Percentiles rank a stretch among this genome's conserved stretches.
phyloP scores from a whole-genome alignment of 371 early-diverging fungal genomes.

The Mucor velutinosus region DNA sequence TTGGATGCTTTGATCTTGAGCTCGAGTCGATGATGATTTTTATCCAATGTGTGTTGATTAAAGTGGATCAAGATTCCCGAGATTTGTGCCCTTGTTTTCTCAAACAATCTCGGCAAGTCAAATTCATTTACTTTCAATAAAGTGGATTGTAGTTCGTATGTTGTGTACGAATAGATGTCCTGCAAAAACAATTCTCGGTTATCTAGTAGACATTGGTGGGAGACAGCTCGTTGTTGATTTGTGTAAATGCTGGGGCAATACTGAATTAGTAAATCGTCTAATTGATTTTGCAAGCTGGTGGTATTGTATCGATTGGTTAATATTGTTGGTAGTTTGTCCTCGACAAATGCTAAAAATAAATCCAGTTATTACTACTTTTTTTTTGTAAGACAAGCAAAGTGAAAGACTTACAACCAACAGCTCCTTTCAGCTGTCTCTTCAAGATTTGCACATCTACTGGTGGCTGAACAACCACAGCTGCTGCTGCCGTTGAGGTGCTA shows the following conservation, averaged over 20 bases:
- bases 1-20: conserved; percentile 8
- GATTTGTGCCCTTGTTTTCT: conserved; percentile 34
- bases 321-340: conserved; percentile 24
- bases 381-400: background rate
- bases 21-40: conserved; percentile 15
- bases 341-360: conserved; percentile 26
- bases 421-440: conserved; percentile 26
- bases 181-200: conserved; percentile 6
- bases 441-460: conserved; percentile 28
- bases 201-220: conserved; percentile 14
- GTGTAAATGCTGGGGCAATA: conserved; percentile 8
- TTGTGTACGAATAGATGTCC: conserved; percentile 9
- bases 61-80: conserved; percentile 27
- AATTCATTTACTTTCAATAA: conserved; percentile 11
- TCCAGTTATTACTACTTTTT: background rate
- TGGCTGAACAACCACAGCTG: background rate
- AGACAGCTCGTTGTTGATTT: background rate
- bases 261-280: conserved; percentile 17
- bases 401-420: conserved; percentile 26
- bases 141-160: conserved; percentile 7
- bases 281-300: conserved; percentile 15
- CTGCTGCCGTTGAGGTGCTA: background rate
- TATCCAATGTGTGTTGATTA: conserved; percentile 22
- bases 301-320: conserved; percentile 19
- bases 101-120: conserved; percentile 24